Percentiles rank a stretch among this genome's conserved stretches.
Evolutionary conservation across 2,329 filamentous ascomycete species (phyloP).

Genomic region (Chaetomium globosum): DNA sequence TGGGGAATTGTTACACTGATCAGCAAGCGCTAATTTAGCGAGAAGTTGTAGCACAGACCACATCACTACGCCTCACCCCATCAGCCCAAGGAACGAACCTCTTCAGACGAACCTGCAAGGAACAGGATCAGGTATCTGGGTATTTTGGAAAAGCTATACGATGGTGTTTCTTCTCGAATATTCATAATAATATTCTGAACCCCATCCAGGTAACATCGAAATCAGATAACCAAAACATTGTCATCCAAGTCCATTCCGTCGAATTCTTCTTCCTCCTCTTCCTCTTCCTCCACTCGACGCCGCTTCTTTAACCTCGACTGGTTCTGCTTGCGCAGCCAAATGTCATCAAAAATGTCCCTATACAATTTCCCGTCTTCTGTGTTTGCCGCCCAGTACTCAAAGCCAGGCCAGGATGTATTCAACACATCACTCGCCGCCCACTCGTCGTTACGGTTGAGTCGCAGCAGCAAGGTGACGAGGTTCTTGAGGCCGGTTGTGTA

Average conservation of each 20-base stretch:
- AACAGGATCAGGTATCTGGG: too few species aligned
- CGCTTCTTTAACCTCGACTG: slow-evolving; percentile 18
- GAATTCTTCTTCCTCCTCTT: not conserved
- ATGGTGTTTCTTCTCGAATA: not conserved
- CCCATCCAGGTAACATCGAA: not conserved
- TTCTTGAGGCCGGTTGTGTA: slow-evolving; percentile 37
- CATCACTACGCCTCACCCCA: too few species aligned
- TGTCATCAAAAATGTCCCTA: slow-evolving; percentile 41
- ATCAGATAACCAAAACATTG: slow-evolving; percentile 17
- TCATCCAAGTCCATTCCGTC: not conserved
- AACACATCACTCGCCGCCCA: slow-evolving; percentile 28
- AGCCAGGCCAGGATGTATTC: slow-evolving; percentile 31
- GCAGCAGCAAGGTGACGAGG: slow-evolving; percentile 35
- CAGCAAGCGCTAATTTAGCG: not conserved
- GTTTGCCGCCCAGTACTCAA: slow-evolving; percentile 39
- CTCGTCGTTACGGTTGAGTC: slow-evolving; percentile 20
- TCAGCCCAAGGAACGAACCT: too few species aligned
- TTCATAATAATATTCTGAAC: not conserved
- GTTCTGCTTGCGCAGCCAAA: slow-evolving; percentile 31
- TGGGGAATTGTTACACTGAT: not conserved
- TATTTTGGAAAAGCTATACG: too few species aligned
- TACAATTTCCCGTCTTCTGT: slow-evolving; percentile 41
- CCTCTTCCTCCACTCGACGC: not conserved
- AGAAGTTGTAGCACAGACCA: not conserved
- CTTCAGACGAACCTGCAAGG: too few species aligned